phyloP scores from a whole-genome alignment of 495 filamentous ascomycete genomes.

The Penicillium longicatenatum region DNA sequence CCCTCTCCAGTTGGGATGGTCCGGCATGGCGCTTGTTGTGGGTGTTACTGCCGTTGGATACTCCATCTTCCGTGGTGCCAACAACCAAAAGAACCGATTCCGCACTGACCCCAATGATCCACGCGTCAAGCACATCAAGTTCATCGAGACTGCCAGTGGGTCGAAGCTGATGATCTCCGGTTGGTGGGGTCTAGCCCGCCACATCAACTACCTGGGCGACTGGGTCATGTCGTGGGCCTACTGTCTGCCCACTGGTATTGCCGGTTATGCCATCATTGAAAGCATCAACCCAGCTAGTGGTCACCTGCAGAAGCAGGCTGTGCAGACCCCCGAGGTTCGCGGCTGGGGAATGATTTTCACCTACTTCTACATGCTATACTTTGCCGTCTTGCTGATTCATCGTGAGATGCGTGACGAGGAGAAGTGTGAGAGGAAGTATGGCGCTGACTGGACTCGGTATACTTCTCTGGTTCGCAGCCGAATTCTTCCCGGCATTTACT shows the following conservation, averaged over 20 bases:
- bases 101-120: slow-evolving; percentile 86
- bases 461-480: slow-evolving; percentile 78
- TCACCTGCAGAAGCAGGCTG: slow-evolving; percentile 57
- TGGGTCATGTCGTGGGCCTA: slow-evolving; percentile 95
- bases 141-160: slow-evolving; percentile 82
- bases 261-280: slow-evolving; percentile 67
- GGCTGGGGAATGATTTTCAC: slow-evolving; percentile 87
- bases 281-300: slow-evolving; percentile 50
- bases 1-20: slow-evolving; percentile 71
- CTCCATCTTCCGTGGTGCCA: slow-evolving; percentile 86
- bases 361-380: slow-evolving; percentile 96
- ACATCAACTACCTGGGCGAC: slow-evolving; percentile 98
- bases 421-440: slow-evolving; percentile 92
- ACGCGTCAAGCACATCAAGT: slow-evolving; percentile 75
- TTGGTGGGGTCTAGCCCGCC: slow-evolving; percentile 92
- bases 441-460: slow-evolving; percentile 90
- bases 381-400: slow-evolving; percentile 85
- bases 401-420: slow-evolving; percentile 90
- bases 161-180: slow-evolving; percentile 80
- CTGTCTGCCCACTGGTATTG: slow-evolving; percentile 83
- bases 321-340: slow-evolving; percentile 66
- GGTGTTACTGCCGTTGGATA: slow-evolving; percentile 71
- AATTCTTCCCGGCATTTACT: slow-evolving; percentile 93
- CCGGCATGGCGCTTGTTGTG: slow-evolving; percentile 62
- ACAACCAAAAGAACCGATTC: slow-evolving; percentile 95